These are phyloP conservation scores for Aaosphaeria arxii DNA, from an alignment of 2,329 filamentous ascomycete species.

Conservation along the genomic window DNA sequence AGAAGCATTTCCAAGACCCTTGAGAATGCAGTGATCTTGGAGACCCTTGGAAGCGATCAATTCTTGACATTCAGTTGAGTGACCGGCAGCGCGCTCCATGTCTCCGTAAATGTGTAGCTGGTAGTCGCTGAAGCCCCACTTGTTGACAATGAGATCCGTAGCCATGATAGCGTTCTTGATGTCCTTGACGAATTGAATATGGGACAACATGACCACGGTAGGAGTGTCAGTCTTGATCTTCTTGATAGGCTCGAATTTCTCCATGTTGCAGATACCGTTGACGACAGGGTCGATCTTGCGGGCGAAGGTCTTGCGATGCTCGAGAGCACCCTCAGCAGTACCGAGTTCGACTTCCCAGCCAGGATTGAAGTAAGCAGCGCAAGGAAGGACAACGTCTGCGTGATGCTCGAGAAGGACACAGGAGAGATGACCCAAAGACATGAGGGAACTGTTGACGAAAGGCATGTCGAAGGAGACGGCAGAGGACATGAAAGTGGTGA, in stretches of 20 bases:
- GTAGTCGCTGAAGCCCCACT: conserved; percentile 59
- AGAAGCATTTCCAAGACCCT: conserved; percentile 51
- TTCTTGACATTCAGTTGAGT: conserved; percentile 54
- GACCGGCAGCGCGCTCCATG: conserved; percentile 56
- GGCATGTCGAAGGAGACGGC: conserved; percentile 23
- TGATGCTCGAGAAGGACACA: conserved; percentile 36
- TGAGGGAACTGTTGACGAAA: conserved; percentile 22
- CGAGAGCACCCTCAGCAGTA: conserved; percentile 51
- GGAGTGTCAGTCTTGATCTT: conserved; percentile 53
- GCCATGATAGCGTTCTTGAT: conserved; percentile 60
- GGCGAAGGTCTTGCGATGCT: conserved; percentile 52
- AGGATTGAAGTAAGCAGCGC: conserved; percentile 55
- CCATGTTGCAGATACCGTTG: conserved; percentile 60
- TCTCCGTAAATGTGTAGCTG: conserved; percentile 59
- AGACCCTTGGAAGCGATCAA: conserved; percentile 51
- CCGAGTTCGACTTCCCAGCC: conserved; percentile 59
- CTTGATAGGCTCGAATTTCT: conserved; percentile 55
- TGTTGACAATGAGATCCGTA: conserved; percentile 60
- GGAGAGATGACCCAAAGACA: conserved; percentile 19
- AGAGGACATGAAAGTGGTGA: conserved; percentile 17
- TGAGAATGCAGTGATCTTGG: conserved; percentile 44
- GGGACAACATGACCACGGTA: conserved; percentile 60
- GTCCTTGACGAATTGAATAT: conserved; percentile 54
- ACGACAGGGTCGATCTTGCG: conserved; percentile 60
- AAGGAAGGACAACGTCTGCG: conserved; percentile 44